Percentiles rank a stretch among this genome's conserved stretches.
Evolutionary conservation across 495 filamentous ascomycete genomes (phyloP).

Genomic region (Articulospora tetracladia): DNA sequence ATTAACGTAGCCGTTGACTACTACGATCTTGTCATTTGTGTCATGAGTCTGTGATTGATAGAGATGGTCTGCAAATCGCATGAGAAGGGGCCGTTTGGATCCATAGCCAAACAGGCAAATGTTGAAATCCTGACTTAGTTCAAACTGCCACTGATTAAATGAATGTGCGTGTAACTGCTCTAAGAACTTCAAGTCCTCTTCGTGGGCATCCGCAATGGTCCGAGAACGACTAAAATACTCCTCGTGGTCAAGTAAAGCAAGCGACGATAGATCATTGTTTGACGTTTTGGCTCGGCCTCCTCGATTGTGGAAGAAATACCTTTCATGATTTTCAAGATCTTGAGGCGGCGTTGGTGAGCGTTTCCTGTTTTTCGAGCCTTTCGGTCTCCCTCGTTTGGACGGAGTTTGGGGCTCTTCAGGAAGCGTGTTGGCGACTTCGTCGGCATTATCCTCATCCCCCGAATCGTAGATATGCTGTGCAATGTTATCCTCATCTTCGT

Average conservation of each 20-base stretch:
- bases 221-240: slow-evolving; percentile 77
- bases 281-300: slow-evolving; percentile 79
- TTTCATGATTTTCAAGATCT: slow-evolving; percentile 80
- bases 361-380: slow-evolving; percentile 39
- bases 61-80: slow-evolving; percentile 72
- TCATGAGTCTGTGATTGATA: slow-evolving; percentile 34
- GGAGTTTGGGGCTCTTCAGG: slow-evolving; percentile 19
- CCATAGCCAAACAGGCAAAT: slow-evolving; percentile 92
- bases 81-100: slow-evolving; percentile 73
- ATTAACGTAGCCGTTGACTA: slow-evolving; percentile 85
- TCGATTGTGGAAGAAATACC: slow-evolving; percentile 90
- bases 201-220: slow-evolving; percentile 66
- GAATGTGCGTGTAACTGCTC: slow-evolving; percentile 71
- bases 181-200: slow-evolving; percentile 65
- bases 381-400: slow-evolving; percentile 57
- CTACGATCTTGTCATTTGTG: slow-evolving; percentile 58
- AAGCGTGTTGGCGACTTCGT: slow-evolving; percentile 13
- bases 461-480: slow-evolving; percentile 65
- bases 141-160: slow-evolving; percentile 91
- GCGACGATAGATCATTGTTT: slow-evolving; percentile 73
- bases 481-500: slow-evolving; percentile 69
- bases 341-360: slow-evolving; percentile 49
- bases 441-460: slow-evolving; percentile 39
- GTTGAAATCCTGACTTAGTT: slow-evolving; percentile 84
- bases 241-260: slow-evolving; percentile 78